phyloP scores from a whole-genome alignment of 805 yeast genomes.

The Candida qinlingensis region DNA sequence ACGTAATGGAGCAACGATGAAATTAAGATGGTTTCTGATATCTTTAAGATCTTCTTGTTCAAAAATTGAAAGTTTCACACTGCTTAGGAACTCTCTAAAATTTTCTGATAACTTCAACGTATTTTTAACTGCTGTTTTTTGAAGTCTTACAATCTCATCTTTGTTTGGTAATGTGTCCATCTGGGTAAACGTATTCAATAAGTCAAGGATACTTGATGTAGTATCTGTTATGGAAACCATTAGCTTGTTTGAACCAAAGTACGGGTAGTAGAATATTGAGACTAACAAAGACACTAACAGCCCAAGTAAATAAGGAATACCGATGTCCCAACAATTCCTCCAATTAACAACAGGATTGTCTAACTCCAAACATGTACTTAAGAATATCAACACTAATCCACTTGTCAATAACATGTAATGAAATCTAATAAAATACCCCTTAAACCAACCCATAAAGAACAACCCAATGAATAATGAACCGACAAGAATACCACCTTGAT shows the following conservation, averaged over 20 bases:
- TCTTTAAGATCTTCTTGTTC: slow-evolving; percentile 27
- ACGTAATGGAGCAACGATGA: slow-evolving; percentile 34
- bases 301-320: slow-evolving; percentile 42
- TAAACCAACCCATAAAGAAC: slow-evolving; percentile 35
- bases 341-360: slow-evolving; percentile 28
- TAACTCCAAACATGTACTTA: slow-evolving; percentile 21
- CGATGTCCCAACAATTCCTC: slow-evolving; percentile 35
- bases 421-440: slow-evolving; percentile 34
- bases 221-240: slow-evolving; percentile 24
- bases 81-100: slow-evolving; percentile 39
- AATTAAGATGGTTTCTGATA: slow-evolving; percentile 40
- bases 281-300: slow-evolving; percentile 31
- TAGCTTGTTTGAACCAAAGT: slow-evolving; percentile 33
- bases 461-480: slow-evolving; percentile 35
- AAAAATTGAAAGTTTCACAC: slow-evolving; percentile 32
- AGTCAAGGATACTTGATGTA: slow-evolving; percentile 19
- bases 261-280: slow-evolving; percentile 34
- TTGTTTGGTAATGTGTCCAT: slow-evolving; percentile 11
- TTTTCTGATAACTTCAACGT: slow-evolving; percentile 33
- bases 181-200: slow-evolving; percentile 17
- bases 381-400: slow-evolving; percentile 33
- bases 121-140: slow-evolving; percentile 27
- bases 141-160: slow-evolving; percentile 19
- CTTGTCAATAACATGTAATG: slow-evolving; percentile 33
- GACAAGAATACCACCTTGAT: slow-evolving; percentile 43